Evolutionary conservation across 441 rosid species (phyloP), one percentile per base, ranked within the genome.

Genomic region (Erodium chrysanthum): DNA sequence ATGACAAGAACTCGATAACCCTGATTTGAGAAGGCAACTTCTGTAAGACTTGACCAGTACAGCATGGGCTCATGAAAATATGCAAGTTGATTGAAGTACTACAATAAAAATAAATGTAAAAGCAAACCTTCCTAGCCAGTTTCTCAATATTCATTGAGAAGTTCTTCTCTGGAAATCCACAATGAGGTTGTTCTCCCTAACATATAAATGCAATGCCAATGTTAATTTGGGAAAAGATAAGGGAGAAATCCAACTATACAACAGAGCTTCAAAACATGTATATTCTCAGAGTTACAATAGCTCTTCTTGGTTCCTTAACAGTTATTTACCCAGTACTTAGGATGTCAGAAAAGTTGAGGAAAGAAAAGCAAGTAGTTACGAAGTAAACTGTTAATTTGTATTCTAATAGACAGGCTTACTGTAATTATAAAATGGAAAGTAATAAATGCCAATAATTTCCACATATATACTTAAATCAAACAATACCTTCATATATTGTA

Each of bases 101-200:
- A 22, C 50, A 67, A 12, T 64, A 69, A 60, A 73, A 67, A 74
- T 68, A 52, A 21, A 10, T 37, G 68, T 31, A 59, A 54, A 22
- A 20, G 68, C 85, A 25, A 77, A 94, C 97, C 97, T 95, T 95
- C 79, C 84, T 77, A 65, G 96, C 97, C 80, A 95, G 81, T 83
- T 92, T 95, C 84, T 92, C 97, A 29, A 84, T 80, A 77, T 95
- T 87, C 84, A 88, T 76, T 33, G 95, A 83, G 77, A 90, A 95
- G 81, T 92, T 95, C 76, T 72, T 90, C 85, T 95, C 99, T 3
- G 99, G 99, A 84, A 95, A 95, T 69, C 99, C 99, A 86, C 99
- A 95, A 73, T 95, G 99, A 64, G 99, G 99, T 78, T 95, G 99
- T 60, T 88, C 99, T 68, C 99, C 99, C 99, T 95, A 58, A n/a